Evolutionary conservation across 1,284 basidiomycete species (phyloP).

Genomic region (Malassezia furfur): DNA sequence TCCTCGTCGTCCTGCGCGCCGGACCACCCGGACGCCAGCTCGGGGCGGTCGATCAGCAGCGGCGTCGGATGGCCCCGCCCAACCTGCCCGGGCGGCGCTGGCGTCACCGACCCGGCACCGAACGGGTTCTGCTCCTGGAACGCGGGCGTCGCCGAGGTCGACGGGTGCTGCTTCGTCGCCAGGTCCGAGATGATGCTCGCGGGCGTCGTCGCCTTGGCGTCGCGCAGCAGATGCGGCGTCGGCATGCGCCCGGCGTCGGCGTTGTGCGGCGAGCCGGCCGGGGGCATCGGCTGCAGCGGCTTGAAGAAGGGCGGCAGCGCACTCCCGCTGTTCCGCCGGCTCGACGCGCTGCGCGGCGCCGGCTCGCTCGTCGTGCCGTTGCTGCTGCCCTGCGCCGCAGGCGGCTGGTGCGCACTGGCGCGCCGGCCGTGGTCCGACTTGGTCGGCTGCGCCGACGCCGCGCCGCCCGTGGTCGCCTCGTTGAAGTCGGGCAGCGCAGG

Average conservation of each 20-base stretch:
- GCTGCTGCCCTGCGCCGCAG: background rate
- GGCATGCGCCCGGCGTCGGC: background rate
- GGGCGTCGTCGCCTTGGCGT: constrained; percentile 3
- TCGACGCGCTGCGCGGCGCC: background rate
- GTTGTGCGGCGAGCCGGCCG: background rate
- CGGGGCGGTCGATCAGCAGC: constrained; percentile 7
- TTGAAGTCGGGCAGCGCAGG: constrained; percentile 8
- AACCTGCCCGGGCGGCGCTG: constrained; percentile 19
- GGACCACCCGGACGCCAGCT: constrained; percentile 1
- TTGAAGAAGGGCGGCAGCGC: background rate
- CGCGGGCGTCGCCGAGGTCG: constrained; percentile 18
- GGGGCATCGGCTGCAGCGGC: background rate
- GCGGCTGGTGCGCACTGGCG: background rate
- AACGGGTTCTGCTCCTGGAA: constrained; percentile 36
- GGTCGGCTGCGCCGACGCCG: constrained; percentile 17
- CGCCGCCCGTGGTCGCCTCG: constrained; percentile 1
- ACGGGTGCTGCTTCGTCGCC: constrained; percentile 32
- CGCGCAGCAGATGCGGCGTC: constrained; percentile 18
- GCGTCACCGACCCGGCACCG: constrained; percentile 39
- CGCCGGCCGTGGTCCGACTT: constrained; percentile 13
- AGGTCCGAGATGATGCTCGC: constrained; percentile 48
- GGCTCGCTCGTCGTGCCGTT: background rate
- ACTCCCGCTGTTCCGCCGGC: background rate
- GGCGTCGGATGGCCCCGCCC: constrained; percentile 18
- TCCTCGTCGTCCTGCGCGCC: background rate